Evolutionary conservation across 176 grass and related monocot species (phyloP), one percentile per base, ranked within the genome.

Genomic region (Triticum turgidum): DNA sequence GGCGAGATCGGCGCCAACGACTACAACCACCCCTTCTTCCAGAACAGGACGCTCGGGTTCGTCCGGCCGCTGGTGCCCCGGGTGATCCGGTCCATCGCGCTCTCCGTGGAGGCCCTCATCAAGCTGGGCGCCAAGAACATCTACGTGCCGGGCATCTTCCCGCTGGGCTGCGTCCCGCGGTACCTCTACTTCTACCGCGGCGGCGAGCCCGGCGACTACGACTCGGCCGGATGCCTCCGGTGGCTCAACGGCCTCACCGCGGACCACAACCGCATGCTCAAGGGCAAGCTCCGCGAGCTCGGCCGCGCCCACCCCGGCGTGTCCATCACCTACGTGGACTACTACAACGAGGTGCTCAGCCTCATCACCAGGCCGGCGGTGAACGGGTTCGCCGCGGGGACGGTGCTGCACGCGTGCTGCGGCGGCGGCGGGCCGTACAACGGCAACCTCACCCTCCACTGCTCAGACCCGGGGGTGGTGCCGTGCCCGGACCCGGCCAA

Each of bases 1-100:
- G 94, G 94, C 8, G 91, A 90, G 79, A 93, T 96, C 32, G 94
- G 91, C 77, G 91, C 62, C 59, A 93, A 96, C 72, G 91, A 96
- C 87, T 96, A 96, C 82, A 91, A 81, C 86, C 88, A 94, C 20
- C 90, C 88, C 7, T 90, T 97, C 6, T 89, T 94, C 78, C 90
- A 89, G 62, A 76, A 89, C 70, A 45, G 6, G 81, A 77, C 86
- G 10, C 37, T 83, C 0, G 80, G 65, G 0, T 89, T 84, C 39
- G 83, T 93, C 0, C 4, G 10, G 42, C 83, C 80, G 2, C 84
- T 87, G 51, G 84, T 96, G 14, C 94, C 91, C 18, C 82, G 44
- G 0, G 91, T 96, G 3, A 67, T 96, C 84, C 17, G 86, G 0
- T 39, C 77, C 34, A 89, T 93, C 29, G 68, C 34, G 0, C 32